Base-by-base conservation (phyloP, 768 basidiomycete species). In the Mycena vulgaris region DNA sequence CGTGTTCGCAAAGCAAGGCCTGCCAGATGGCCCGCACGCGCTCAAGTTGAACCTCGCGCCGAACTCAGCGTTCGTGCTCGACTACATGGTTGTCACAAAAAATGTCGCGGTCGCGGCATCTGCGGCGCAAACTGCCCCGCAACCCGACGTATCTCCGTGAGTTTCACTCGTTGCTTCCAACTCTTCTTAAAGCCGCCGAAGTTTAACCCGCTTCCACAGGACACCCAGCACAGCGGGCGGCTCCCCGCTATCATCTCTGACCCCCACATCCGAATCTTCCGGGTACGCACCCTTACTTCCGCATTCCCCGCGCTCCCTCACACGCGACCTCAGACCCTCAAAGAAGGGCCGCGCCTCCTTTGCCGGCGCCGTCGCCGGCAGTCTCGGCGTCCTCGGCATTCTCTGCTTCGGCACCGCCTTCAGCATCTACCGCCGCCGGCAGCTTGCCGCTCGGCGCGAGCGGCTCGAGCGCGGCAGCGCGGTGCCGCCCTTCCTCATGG, bases 311-410 rank as follows among this genome's bases (percentile, higher is more conserved):
- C 30, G 19, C 33, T 30, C 28, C 10, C n/a, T 17, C n/a, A 37
- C 8, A 53, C 9, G n/a, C 40, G n/a, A 16, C 28, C 19, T 42
- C 39, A 30, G 8, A 10, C 42, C 51, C 2, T 57, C 63, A n/a
- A 70, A 65, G 16, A 66, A 48, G 8, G 69, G 52, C 11, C 66
- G 52, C 56, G 84, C 82, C 19, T 88, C 89, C 8, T 89, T 91
- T 74, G 88, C 81, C 2, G 87, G 84, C n/a, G 88, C 86, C 1
- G 81, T 90, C 27, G 88, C 86, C 0, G 86, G 86, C 31, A 83
- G 81, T 33, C 82, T 88, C 21, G 89, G 89, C 33, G 84, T 88
- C 25, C 83, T 90, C 14, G 81, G 81, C 14, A 72, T 86, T 40
- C 77, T 89, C 60, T 81, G 87, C 10, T 73, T 87, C 10, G 84